A percentile compares a stretch with the other conserved stretches of the same genome.
Conservation (phyloP, 2,329 filamentous ascomycete genomes). For the Xylaria multiplex region DNA sequence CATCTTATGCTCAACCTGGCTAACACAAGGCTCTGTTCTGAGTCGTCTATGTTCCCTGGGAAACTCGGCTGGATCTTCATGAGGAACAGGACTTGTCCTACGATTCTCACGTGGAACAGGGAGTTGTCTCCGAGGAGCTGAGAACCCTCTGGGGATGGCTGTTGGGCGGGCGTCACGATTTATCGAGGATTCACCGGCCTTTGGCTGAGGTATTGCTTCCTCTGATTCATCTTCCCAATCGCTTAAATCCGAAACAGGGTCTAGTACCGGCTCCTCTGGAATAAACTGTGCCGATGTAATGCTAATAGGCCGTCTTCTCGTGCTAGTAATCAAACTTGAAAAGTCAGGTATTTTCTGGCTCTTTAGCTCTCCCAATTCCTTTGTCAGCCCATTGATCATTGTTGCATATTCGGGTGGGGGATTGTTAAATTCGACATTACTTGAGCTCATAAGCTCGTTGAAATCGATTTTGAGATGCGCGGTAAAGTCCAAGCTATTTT, state of each 20-base stretch:
- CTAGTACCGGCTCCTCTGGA: constrained; percentile 36
- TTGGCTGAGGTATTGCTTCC: constrained; percentile 31
- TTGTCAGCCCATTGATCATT: constrained; percentile 55
- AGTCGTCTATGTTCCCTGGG: constrained; percentile 13
- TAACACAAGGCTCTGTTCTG: constrained; percentile 6
- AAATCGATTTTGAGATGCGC: constrained; percentile 61
- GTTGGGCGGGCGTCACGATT: constrained; percentile 20
- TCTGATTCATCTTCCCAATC: constrained; percentile 62
- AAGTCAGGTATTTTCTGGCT: constrained; percentile 46
- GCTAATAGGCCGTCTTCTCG: constrained; percentile 32
- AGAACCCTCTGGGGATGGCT: constrained; percentile 20
- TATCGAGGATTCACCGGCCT: constrained; percentile 5
- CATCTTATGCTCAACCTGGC: constrained; percentile 1
- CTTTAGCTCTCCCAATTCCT: constrained; percentile 52
- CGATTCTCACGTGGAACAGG: constrained; percentile 16
- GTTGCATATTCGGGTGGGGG: constrained; percentile 56
- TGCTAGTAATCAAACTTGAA: constrained; percentile 40
- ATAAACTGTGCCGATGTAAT: constrained; percentile 26
- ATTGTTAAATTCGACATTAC: constrained; percentile 27
- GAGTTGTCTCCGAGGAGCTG: constrained; percentile 24
- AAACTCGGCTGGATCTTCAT: constrained; percentile 9
- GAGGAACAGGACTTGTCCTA: constrained; percentile 24
- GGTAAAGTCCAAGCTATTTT: constrained; percentile 65
- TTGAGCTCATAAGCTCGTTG: constrained; percentile 48
- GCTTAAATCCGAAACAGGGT: constrained; percentile 59